Base-by-base conservation (phyloP, 352 stramenopile species). In the Globisporangium carolinianum region DNA sequence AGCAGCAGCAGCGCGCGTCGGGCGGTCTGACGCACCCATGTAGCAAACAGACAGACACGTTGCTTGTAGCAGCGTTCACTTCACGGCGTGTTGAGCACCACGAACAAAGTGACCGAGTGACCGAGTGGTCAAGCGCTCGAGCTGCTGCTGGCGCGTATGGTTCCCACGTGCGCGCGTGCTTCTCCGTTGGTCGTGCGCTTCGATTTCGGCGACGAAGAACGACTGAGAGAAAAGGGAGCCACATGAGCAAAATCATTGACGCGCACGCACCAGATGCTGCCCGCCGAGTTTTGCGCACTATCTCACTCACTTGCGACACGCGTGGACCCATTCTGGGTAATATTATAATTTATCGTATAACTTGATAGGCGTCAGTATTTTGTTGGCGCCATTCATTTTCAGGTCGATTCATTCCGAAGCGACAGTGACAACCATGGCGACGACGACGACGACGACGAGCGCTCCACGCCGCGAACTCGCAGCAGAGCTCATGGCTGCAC, bases 401-500 rank as follows among this genome's bases (percentile, higher is more conserved):
- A 7, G 47, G 14, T 53, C 51, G 42, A 58, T 43, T 52, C 35
- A 5, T n/a, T 54, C 42, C 42, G 18, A 45, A 18, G 14, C 8
- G 17, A n/a, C 9, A 9, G 5, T 39, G 4, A 11, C 48, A 37
- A 42, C 5, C 10, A 63, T 52, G 18, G 24, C 48, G 48, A 48
- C 5, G 14, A 63, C 51, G 57, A 47, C 57, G 11, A 11, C 42
- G 24, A 32, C 55, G 6, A 49, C 24, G 52, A 60, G 47, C 52
- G 24, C 24, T 32, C 24, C 24, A 32, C 24, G 24, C 24, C 54
- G 54, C 42, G 49, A 52, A 35, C 60, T 78, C 35, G 65, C 67
- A n/a, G 59, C 65, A 49, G 57, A 64, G 67, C 65, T 78, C 47
- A 50, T 73, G 51, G 48, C 52, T 14, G 65, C 67, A 24, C 61